Conservation (phyloP, 371 early-diverging fungal genomes). For the Blakeslea trispora region DNA sequence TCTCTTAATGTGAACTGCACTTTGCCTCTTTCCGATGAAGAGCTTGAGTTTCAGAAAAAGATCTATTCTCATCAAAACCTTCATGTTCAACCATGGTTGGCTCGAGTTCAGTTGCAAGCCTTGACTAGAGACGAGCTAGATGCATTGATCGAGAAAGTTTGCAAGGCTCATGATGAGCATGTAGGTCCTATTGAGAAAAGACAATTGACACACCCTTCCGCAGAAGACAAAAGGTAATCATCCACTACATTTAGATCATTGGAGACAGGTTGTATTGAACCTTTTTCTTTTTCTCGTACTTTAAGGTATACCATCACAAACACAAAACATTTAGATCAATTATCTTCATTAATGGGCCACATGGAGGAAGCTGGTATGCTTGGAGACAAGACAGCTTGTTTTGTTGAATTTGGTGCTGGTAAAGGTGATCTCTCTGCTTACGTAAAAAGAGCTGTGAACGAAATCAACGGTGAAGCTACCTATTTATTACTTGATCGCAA, state of each 20-base stretch:
- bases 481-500: slow-evolving; percentile 80
- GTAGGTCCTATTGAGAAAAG: slow-evolving; percentile 47
- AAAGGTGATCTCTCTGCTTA: slow-evolving; percentile 68
- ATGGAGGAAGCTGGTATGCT: slow-evolving; percentile 66
- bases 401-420: slow-evolving; percentile 87
- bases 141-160: slow-evolving; percentile 52
- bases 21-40: slow-evolving; percentile 45
- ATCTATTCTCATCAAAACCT: slow-evolving; percentile 46
- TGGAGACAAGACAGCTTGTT: slow-evolving; percentile 54
- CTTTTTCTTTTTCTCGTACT: too few species aligned
- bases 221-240: slow-evolving; percentile 56
- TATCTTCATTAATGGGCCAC: slow-evolving; percentile 82
- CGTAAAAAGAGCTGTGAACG: slow-evolving; percentile 58
- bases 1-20: slow-evolving; percentile 61
- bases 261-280: too few species aligned
- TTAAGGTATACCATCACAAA: slow-evolving; percentile 47
- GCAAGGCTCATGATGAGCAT: slow-evolving; percentile 33
- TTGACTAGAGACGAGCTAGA: slow-evolving; percentile 45
- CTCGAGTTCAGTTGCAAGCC: slow-evolving; percentile 46
- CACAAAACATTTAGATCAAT: slow-evolving; percentile 71
- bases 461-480: slow-evolving; percentile 56
- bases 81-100: slow-evolving; percentile 50
- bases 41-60: slow-evolving; percentile 48
- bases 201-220: slow-evolving; percentile 50
- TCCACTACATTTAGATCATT: too few species aligned